Conservation (phyloP, 108 stramenopile genomes). For the Skeletonema grethae region DNA sequence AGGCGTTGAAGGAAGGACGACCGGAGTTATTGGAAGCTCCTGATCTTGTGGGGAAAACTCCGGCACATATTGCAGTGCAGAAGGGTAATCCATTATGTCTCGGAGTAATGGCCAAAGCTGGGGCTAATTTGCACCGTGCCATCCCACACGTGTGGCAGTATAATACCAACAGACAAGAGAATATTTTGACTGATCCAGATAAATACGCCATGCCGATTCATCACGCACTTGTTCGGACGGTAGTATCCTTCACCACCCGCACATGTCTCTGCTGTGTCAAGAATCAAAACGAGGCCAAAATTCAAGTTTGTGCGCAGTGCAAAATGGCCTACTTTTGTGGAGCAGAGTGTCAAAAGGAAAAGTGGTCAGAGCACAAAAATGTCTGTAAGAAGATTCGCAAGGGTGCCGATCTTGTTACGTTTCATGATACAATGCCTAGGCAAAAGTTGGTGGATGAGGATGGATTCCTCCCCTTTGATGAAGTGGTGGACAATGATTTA, state of each 20-base stretch:
- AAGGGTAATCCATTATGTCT: constrained; percentile 21
- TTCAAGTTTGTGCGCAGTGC: constrained; percentile 9
- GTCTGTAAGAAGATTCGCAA: constrained; percentile 19
- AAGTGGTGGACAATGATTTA: constrained; percentile 20
- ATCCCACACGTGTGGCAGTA: constrained; percentile 18
- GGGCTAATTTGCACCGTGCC: constrained; percentile 23
- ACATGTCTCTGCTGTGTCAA: constrained; percentile 3
- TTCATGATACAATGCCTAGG: constrained; percentile 9
- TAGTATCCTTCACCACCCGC: constrained; percentile 12
- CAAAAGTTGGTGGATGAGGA: constrained; percentile 1
- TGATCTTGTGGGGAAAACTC: constrained; percentile 5
- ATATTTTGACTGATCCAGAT: constrained; percentile 6
- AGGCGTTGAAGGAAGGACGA: constrained; percentile 15
- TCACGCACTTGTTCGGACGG: constrained; percentile 11
- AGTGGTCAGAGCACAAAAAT: constrained; percentile 7
- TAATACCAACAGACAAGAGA: not conserved
- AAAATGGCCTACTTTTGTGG: constrained; percentile 19
- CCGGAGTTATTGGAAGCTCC: constrained; percentile 13
- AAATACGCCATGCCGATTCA: not conserved
- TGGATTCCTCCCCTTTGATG: constrained; percentile 18
- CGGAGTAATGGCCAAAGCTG: constrained; percentile 23
- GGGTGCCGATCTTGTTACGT: constrained; percentile 12
- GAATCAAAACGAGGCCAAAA: not conserved
- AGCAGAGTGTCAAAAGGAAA: constrained; percentile 2
- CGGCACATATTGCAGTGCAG: constrained; percentile 20